Percentiles rank a stretch among this genome's conserved stretches.
These are phyloP conservation scores for Cyclospora cayetanensis DNA, from an alignment of 169 alveolate genomes.

Conservation along the genomic window DNA sequence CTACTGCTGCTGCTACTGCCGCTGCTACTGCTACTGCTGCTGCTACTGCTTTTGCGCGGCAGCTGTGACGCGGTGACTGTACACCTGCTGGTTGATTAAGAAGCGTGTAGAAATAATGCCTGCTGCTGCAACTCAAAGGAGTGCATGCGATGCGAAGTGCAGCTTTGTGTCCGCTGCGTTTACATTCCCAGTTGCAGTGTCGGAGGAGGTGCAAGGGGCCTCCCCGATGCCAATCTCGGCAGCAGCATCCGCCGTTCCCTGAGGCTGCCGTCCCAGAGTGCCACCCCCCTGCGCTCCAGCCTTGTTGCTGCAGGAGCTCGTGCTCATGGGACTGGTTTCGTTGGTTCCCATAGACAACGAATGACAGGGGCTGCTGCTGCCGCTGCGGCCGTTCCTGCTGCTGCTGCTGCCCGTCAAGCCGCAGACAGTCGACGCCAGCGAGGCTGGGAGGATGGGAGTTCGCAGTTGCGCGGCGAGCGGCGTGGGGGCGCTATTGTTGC, in stretches of 20 bases:
- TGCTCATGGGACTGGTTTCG: not conserved
- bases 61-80: conserved; percentile 48
- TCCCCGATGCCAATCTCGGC: not conserved
- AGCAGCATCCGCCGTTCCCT: not conserved
- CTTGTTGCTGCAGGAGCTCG: conserved; percentile 43
- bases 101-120: not conserved
- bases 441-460: conserved; percentile 29
- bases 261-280: no score
- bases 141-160: conserved; percentile 33
- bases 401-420: conserved; percentile 48
- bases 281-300: not conserved
- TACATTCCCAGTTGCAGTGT: not conserved
- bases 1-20: not conserved
- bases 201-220: not conserved
- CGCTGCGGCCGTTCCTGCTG: conserved; percentile 57
- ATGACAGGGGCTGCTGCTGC: conserved; percentile 51
- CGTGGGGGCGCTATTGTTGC: not conserved
- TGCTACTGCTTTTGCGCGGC: conserved; percentile 2
- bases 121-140: not conserved
- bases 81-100: conserved; percentile 21
- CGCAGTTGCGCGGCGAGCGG: not conserved
- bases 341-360: conserved; percentile 1
- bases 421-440: conserved; percentile 19
- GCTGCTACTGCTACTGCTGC: not conserved
- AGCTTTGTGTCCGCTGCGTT: conserved; percentile 18